Evolutionary conservation across 345 rosid genomes (phyloP), one percentile per base, ranked within the genome.

Genomic region (Zanthoxylum bungeanum): DNA sequence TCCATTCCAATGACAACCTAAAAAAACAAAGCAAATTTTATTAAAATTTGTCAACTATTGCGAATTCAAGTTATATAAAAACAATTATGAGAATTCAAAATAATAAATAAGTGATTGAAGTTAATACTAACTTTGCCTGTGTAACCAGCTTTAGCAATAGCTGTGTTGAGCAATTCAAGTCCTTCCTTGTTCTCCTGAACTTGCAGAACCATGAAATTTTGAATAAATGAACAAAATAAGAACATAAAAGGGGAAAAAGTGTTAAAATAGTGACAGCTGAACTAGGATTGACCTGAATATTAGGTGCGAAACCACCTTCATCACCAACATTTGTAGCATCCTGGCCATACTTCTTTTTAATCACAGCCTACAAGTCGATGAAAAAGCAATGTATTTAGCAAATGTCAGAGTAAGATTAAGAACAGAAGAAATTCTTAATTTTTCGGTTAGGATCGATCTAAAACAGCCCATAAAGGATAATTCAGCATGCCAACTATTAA

Each of bases 1-100:
- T 95, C 99, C 99, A 95, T 95, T 70, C 99, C 99, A 64, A 95
- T 95, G 77, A 95, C 97, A 72, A 95, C 97, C 98, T 94, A 79
- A 53, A 7, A 79, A 52, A 71, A 65, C 16, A n/a, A 66, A 73
- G 21, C 19, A 52, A 16, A 30, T 27, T 16, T 4, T 33, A 25
- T 37, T 68, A 6, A n/a, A 59, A 66, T 69, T 9, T 31, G 42
- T 21, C 51, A 42, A 1, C 42, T 21, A 42, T 49, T 70, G 73
- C 37, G 27, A 30, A 24, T 31, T 28, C 34, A 33, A 61, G 30
- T 30, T 14, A 28, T 28, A 8, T 17, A 59, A 49, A 63, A 68
- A 3, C 27, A 34, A 68, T 53, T 16, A 36, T 37, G 27, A 11
- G 5, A 61, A 25, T 27, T 6, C 25, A 72, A n/a, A 37, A 2